These are phyloP conservation scores for Hordeum pubiflorum DNA, from an alignment of 202 grass and related monocot species.

Conservation along the genomic window DNA sequence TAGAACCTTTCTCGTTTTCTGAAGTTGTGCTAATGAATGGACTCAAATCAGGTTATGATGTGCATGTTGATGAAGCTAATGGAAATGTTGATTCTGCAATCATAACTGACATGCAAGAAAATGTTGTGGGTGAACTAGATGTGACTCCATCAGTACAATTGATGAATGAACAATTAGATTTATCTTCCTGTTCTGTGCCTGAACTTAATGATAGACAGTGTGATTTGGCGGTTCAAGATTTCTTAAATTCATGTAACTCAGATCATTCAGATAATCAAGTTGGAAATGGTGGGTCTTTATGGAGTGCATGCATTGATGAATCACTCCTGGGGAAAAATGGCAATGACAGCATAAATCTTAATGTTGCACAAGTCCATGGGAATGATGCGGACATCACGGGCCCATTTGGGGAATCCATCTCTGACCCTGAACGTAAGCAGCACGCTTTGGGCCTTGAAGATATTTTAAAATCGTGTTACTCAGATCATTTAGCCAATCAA, in stretches of 20 bases:
- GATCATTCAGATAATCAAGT: conserved; percentile 13
- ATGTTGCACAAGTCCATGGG: conserved; percentile 5
- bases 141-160: background rate
- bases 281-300: conserved; percentile 9
- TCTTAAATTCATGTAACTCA: background rate
- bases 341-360: background rate
- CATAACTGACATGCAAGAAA: conserved; percentile 1
- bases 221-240: background rate
- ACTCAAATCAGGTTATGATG: conserved; percentile 24
- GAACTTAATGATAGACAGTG: background rate
- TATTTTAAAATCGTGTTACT: conserved; percentile 5
- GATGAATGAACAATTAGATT: conserved; percentile 1
- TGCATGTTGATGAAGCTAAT: conserved; percentile 3
- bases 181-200: background rate
- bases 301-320: conserved; percentile 19
- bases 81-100: conserved; percentile 20
- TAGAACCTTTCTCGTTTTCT: conserved; percentile 1
- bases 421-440: background rate
- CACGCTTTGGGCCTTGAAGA: background rate
- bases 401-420: background rate
- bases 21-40: conserved; percentile 22
- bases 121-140: background rate
- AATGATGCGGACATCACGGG: background rate
- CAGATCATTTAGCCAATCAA: conserved; percentile 16
- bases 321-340: background rate